Percentiles rank a stretch among this genome's conserved stretches.
phyloP scores from a whole-genome alignment of 108 stramenopile species.

The Nannochloropsis gaditana region DNA sequence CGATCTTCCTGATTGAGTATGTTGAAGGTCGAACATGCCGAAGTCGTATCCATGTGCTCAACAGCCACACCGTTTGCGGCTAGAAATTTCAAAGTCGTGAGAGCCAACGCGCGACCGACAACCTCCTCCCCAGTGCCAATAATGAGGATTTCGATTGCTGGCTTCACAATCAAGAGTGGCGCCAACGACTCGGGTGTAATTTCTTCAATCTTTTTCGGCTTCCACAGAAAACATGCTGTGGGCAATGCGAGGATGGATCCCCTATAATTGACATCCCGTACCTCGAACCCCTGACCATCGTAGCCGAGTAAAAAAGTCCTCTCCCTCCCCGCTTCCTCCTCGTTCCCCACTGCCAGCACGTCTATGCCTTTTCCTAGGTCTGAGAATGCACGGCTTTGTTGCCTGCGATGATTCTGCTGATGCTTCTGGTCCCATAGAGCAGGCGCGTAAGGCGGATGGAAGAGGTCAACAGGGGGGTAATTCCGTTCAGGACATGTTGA shows the following conservation, averaged over 20 bases:
- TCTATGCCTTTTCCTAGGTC: not conserved
- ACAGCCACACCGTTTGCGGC: conserved; percentile 28
- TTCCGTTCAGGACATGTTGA: no score
- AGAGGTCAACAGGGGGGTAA: no score
- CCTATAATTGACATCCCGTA: conserved; percentile 9
- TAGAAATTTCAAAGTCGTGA: conserved; percentile 24
- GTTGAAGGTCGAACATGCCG: conserved; percentile 42
- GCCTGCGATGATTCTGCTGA: not conserved
- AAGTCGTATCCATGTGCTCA: conserved; percentile 43
- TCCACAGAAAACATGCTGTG: not conserved
- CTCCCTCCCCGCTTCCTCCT: not conserved
- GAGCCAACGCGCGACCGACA: not conserved
- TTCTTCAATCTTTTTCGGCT: not conserved
- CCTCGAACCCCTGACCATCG: not conserved
- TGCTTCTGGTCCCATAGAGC: not conserved
- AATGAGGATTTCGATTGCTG: not conserved
- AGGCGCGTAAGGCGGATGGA: no score
- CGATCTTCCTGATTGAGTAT: conserved; percentile 46
- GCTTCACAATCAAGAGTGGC: not conserved
- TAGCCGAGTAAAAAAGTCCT: not conserved
- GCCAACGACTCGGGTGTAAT: not conserved
- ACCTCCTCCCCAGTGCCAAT: not conserved
- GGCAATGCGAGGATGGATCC: conserved; percentile 7
- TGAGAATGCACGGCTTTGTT: not conserved
- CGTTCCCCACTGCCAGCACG: not conserved